phyloP scores from a whole-genome alignment of 2,329 filamentous ascomycete species.

The Colletotrichum filicis region DNA sequence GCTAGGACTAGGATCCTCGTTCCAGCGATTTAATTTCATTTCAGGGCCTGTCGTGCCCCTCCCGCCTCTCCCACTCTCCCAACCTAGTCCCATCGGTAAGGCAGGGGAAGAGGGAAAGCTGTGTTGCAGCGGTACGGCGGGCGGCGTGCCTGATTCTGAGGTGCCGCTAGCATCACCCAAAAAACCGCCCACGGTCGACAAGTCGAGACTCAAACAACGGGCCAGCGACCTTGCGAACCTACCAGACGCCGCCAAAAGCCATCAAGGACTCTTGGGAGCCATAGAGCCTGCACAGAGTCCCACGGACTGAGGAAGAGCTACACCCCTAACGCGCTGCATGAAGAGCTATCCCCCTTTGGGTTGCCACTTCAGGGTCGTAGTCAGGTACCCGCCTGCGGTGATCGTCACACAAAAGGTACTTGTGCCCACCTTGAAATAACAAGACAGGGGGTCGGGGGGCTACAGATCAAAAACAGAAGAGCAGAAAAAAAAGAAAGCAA shows the following conservation, averaged over 20 bases:
- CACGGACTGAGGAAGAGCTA: conserved; percentile 16
- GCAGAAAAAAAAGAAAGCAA: conserved; percentile 2
- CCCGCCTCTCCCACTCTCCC: conserved; percentile 19
- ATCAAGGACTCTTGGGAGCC: background rate
- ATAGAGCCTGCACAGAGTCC: conserved; percentile 9
- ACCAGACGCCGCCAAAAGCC: conserved; percentile 30
- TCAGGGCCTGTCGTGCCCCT: conserved; percentile 33
- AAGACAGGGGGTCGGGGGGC: conserved; percentile 7
- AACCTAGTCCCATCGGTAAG: background rate
- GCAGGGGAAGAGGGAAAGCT: background rate
- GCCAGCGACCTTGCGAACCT: conserved; percentile 15
- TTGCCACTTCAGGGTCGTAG: conserved; percentile 5
- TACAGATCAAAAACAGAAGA: conserved; percentile 12
- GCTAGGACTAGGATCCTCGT: conserved; percentile 30
- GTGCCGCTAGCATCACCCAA: conserved; percentile 30
- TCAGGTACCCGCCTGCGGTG: conserved; percentile 34
- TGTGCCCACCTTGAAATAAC: background rate
- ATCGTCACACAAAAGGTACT: conserved; percentile 34
- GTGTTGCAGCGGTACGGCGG: background rate
- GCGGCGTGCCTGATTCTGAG: conserved; percentile 21
- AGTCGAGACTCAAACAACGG: conserved; percentile 30
- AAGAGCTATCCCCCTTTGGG: conserved; percentile 29
- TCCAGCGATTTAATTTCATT: conserved; percentile 34
- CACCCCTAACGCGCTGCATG: conserved; percentile 28
- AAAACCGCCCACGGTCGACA: conserved; percentile 14